Conservation (phyloP, 345 rosid species). For the Eucalyptus sp. region DNA sequence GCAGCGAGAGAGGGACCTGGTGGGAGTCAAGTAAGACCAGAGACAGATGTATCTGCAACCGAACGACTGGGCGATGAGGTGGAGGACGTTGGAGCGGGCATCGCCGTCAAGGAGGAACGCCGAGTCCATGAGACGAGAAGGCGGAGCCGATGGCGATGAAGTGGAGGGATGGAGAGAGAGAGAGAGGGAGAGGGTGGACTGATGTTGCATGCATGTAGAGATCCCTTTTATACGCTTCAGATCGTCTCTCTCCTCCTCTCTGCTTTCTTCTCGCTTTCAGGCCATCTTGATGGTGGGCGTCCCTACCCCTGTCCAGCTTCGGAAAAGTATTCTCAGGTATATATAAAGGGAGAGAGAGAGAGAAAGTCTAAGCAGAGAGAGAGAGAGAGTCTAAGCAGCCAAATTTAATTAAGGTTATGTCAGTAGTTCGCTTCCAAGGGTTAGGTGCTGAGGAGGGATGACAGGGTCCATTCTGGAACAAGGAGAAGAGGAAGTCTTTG, state of each 20-base stretch:
- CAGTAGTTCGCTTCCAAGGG: not conserved
- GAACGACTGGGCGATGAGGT: conserved; percentile 23
- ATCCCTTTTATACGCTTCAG: not conserved
- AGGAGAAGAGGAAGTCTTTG: not conserved
- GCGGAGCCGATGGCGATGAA: not conserved
- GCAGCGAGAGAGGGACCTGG: not conserved
- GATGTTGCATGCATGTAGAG: not conserved
- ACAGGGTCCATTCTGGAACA: not conserved
- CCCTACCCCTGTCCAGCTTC: not conserved
- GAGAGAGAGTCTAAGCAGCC: not conserved
- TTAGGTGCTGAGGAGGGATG: not conserved
- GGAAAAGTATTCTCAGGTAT: not conserved
- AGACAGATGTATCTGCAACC: conserved; percentile 57
- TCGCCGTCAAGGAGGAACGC: conserved; percentile 24
- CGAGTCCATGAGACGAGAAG: conserved; percentile 29
- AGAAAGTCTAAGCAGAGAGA: not conserved
- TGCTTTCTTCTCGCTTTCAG: not conserved
- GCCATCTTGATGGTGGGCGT: not conserved
- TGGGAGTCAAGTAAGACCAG: conserved; percentile 36
- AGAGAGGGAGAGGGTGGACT: not conserved
- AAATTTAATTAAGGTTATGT: not conserved
- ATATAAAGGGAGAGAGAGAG: not conserved
- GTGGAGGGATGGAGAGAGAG: not conserved
- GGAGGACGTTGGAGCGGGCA: conserved; percentile 30
- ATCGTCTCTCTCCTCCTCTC: not conserved